A percentile compares a stretch with the other conserved stretches of the same genome.
Conservation (phyloP, 108 stramenopile genomes). For the Stephanodiscus triporus region DNA sequence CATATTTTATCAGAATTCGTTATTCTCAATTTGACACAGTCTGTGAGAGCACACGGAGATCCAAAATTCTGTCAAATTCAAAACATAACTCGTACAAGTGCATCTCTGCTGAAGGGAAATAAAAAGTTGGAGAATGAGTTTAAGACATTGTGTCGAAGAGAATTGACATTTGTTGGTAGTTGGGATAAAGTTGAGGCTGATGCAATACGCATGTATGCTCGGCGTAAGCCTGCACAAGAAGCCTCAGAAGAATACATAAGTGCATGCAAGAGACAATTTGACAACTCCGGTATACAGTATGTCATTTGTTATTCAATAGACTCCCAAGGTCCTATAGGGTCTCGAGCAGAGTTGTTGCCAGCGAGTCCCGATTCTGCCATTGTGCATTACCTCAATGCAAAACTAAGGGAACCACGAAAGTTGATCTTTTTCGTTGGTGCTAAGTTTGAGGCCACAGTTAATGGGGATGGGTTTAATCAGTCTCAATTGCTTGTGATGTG, state of each 20-base stretch:
- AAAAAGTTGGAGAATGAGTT: not conserved
- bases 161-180: conserved; percentile 16
- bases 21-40: conserved; percentile 4
- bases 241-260: conserved; percentile 6
- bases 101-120: conserved; percentile 5
- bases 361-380: not conserved
- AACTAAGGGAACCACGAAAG: conserved; percentile 6
- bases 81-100: conserved; percentile 17
- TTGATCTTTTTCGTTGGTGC: conserved; percentile 27
- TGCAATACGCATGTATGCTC: conserved; percentile 18
- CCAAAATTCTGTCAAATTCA: conserved; percentile 13
- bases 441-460: conserved; percentile 21
- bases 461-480: conserved; percentile 4
- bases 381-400: not conserved
- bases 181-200: conserved; percentile 2
- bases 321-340: not conserved
- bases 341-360: not conserved
- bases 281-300: not conserved
- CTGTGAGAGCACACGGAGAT: conserved; percentile 20
- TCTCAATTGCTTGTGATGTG: conserved; percentile 25
- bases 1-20: conserved; percentile 26
- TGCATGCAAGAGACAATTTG: not conserved
- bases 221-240: conserved; percentile 11
- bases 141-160: not conserved
- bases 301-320: not conserved